Conservation (phyloP, 106 monocot species). For the Allium cepa region DNA sequence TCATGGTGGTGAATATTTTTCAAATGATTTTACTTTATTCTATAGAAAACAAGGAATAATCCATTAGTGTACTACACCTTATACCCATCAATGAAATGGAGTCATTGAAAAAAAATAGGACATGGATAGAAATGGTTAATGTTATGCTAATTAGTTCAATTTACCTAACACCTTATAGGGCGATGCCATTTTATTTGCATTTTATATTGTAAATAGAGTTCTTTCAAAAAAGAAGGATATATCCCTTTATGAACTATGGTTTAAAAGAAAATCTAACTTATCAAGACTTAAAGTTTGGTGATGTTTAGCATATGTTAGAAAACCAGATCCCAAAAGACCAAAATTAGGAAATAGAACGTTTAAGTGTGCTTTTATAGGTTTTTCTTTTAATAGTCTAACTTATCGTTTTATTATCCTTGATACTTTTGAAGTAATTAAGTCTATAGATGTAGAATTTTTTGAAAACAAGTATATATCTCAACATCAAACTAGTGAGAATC, state of each 20-base stretch:
- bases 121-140: not conserved
- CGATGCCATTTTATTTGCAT: not conserved
- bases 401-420: not conserved
- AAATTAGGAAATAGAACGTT: not conserved
- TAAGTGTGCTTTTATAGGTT: not conserved
- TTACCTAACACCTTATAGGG: not conserved
- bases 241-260: slow-evolving; percentile 1
- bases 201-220: not conserved
- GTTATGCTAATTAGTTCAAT: not conserved
- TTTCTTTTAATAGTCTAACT: not conserved
- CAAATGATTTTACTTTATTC: slow-evolving; percentile 6
- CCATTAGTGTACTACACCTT: not conserved
- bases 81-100: not conserved
- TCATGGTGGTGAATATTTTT: not conserved
- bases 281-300: not conserved
- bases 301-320: not conserved
- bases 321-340: not conserved
- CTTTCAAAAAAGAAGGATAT: not conserved
- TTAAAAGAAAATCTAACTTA: not conserved
- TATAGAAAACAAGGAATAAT: not conserved
- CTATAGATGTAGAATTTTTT: no score
- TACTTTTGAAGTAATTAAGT: no score
- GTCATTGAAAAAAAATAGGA: not conserved
- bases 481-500: no score
- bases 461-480: no score